Conservation (phyloP, 495 filamentous ascomycete genomes). For the Penicillium turbatum region DNA sequence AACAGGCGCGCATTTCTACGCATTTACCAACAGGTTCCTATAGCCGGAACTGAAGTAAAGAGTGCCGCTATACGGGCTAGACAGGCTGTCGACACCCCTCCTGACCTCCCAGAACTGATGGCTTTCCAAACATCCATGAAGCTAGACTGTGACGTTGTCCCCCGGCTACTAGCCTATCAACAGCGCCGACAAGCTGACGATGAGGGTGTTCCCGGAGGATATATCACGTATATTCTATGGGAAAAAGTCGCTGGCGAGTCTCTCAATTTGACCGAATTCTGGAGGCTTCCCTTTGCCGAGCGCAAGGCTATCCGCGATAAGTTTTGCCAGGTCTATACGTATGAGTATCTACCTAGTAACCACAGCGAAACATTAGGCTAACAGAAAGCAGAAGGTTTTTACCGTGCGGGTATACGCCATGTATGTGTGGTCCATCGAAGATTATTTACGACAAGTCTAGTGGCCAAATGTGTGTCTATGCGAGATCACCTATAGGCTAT, state of each 20-base stretch:
- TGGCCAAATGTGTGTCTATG: conserved; percentile 6
- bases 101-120: conserved; percentile 1
- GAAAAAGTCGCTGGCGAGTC: conserved; percentile 6
- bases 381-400: conserved; percentile 3
- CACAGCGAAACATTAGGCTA: not conserved
- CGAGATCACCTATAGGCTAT: not conserved
- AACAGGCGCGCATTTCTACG: conserved; percentile 4
- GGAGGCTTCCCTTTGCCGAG: conserved; percentile 1
- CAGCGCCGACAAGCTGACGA: conserved; percentile 1
- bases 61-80: conserved; percentile 1
- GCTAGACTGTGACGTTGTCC: conserved; percentile 3
- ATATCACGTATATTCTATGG: conserved; percentile 1
- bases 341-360: not conserved
- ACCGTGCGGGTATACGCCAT: not conserved
- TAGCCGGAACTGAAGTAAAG: conserved; percentile 2
- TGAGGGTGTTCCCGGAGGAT: conserved; percentile 1
- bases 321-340: conserved; percentile 5
- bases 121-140: not conserved
- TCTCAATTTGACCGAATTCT: conserved; percentile 1
- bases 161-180: conserved; percentile 3
- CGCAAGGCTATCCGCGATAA: conserved; percentile 5
- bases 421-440: conserved; percentile 1
- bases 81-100: conserved; percentile 2
- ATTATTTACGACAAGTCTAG: conserved; percentile 4
- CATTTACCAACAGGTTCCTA: conserved; percentile 7